Conservation (phyloP, 352 stramenopile genomes). For the Pythium scleroteichum region DNA sequence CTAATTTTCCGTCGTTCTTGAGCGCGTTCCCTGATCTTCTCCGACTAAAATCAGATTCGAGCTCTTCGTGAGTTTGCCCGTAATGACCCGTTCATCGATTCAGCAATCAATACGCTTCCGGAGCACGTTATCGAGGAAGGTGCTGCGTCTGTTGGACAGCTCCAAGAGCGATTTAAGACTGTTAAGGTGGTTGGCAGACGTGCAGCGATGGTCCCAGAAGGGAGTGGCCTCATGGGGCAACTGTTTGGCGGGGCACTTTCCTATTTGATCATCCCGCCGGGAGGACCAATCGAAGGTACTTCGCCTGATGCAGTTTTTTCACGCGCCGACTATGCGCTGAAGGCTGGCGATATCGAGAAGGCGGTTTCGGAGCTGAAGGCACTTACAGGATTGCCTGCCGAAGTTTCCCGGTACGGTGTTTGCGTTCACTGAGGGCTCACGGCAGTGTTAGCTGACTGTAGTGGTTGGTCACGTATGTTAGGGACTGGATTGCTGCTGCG, state of each 20-base stretch:
- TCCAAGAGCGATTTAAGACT: constrained; percentile 83
- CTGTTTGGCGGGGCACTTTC: constrained; percentile 69
- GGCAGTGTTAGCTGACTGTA: background rate
- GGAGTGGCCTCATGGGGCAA: constrained; percentile 70
- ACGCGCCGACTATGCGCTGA: constrained; percentile 81
- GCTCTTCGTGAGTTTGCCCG: constrained; percentile 66
- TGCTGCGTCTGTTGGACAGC: constrained; percentile 68
- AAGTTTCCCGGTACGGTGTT: constrained; percentile 53
- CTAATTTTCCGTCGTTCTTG: background rate
- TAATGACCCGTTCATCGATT: constrained; percentile 77
- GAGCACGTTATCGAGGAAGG: constrained; percentile 62
- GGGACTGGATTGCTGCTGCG: constrained; percentile 73
- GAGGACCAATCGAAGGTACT: constrained; percentile 68
- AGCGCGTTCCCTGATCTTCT: background rate
- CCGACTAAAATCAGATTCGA: constrained; percentile 39
- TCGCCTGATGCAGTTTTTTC: constrained; percentile 79
- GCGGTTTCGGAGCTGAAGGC: constrained; percentile 70
- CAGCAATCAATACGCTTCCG: constrained; percentile 62
- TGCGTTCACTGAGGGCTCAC: background rate
- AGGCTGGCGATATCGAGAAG: constrained; percentile 75
- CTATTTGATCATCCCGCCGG: constrained; percentile 75
- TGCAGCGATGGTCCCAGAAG: constrained; percentile 65
- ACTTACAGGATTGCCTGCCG: constrained; percentile 59
- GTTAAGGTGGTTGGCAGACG: constrained; percentile 75
- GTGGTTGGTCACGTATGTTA: constrained; percentile 2